These are phyloP conservation scores for Talaromyces thailandensis DNA, from an alignment of 495 filamentous ascomycete species.

Conservation along the genomic window DNA sequence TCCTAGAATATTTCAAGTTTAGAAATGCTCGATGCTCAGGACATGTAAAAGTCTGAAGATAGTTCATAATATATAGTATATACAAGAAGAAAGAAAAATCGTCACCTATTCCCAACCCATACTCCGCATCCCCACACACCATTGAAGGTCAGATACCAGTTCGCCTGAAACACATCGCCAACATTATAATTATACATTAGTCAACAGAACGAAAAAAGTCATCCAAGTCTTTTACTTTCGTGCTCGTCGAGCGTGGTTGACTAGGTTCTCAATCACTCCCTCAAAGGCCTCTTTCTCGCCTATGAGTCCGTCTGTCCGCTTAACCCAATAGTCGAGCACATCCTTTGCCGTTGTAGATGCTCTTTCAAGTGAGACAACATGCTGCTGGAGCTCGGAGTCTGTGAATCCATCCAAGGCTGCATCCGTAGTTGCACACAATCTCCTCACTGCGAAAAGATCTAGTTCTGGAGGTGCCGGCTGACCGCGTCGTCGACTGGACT, in stretches of 20 bases:
- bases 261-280: slow-evolving; percentile 94
- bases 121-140: neutral
- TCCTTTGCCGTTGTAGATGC: slow-evolving; percentile 60
- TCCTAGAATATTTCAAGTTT: neutral
- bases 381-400: slow-evolving; percentile 60
- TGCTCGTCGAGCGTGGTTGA: slow-evolving; percentile 85
- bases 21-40: neutral
- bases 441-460: slow-evolving; percentile 67
- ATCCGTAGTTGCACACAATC: slow-evolving; percentile 74
- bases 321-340: slow-evolving; percentile 84
- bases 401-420: slow-evolving; percentile 70
- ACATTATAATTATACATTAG: slow-evolving; percentile 1
- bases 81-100: neutral
- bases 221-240: slow-evolving; percentile 45
- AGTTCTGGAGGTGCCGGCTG: slow-evolving; percentile 62
- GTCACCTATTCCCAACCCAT: neutral
- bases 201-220: neutral
- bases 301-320: slow-evolving; percentile 70
- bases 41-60: neutral
- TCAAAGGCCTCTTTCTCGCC: slow-evolving; percentile 95
- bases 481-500: slow-evolving; percentile 34
- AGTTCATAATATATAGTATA: neutral
- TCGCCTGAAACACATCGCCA: neutral
- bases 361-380: slow-evolving; percentile 62
- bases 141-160: neutral